A percentile compares a stretch with the other conserved stretches of the same genome.
These are phyloP conservation scores for Inonotus obliquus DNA, from an alignment of 1,284 basidiomycete genomes.

Conservation along the genomic window DNA sequence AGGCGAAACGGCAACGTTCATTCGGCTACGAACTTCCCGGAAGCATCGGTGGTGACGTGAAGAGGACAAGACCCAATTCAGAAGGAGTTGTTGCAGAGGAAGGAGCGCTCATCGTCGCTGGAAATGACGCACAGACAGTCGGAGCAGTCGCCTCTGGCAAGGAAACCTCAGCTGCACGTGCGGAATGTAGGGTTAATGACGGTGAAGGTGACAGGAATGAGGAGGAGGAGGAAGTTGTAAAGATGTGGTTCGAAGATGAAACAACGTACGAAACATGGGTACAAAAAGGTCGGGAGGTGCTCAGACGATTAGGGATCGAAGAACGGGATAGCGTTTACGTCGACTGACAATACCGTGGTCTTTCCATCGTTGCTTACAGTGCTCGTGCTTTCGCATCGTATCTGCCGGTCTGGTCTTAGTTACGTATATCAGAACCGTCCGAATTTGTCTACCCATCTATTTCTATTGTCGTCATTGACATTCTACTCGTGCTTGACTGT, in stretches of 20 bases:
- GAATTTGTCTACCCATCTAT: too few species aligned
- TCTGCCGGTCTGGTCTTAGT: too few species aligned
- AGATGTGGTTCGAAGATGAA: constrained; percentile 55
- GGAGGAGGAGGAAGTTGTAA: background rate
- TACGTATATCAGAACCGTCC: too few species aligned
- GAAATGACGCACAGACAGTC: constrained; percentile 22
- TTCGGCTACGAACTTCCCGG: background rate
- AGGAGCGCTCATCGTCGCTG: constrained; percentile 14
- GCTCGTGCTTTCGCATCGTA: background rate
- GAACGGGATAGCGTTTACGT: constrained; percentile 33
- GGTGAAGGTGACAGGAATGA: background rate
- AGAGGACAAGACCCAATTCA: background rate
- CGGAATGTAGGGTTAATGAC: background rate
- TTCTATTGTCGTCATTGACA: too few species aligned
- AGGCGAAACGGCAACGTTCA: constrained; percentile 4
- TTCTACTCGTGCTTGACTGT: too few species aligned
- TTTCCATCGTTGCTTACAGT: background rate
- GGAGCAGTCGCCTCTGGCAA: background rate
- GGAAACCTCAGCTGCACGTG: background rate
- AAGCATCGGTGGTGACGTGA: background rate
- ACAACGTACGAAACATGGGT: constrained; percentile 47
- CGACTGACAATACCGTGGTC: background rate
- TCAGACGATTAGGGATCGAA: constrained; percentile 46
- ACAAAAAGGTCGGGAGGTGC: constrained; percentile 40
- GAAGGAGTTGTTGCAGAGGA: constrained; percentile 17